Base-by-base conservation (phyloP, 148 eudicot genomes). In the Chenopodium berlandieri region DNA sequence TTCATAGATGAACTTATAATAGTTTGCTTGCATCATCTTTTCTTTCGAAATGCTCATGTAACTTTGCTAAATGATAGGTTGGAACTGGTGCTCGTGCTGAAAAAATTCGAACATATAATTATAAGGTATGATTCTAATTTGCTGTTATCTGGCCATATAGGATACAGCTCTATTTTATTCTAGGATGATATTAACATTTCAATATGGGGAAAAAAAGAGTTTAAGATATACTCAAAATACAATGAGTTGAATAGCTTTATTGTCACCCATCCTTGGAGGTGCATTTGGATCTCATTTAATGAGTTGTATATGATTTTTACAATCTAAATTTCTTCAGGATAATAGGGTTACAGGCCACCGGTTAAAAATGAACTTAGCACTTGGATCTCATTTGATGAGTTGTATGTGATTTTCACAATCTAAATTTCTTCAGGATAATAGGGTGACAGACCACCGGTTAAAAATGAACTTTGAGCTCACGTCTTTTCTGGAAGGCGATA, bases 31-130 rank as follows among this genome's bases (percentile, higher is more conserved):
- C 60, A 40, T 67, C 44, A 23, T 75, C 71, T 34, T 40, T 67
- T 12, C 63, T 31, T 71, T 40, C 19, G 22, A 50, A 48, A 34
- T 73, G 20, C 75, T 85, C 58, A 81, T 75, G 65, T 79, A 73
- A 34, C 48, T 31, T 69, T 84, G n/a, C 32, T 50, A 54, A 81
- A 82, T 94, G 85, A 52, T 90, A 96, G 99, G 94, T 96, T 82
- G 99, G 99, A 77, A 91, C 98, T 58, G 99, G 99, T 83, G 89
- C 99, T 75, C 98, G 98, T 77, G 76, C 99, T 10, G 99, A 96
- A 79, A 96, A 96, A 90, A 96, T 96, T 73, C 91, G 99, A 80
- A 94, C 99, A 30, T 96, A 94, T 86, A 96, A 94, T 84, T 96
- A 81, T 85, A 96, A 94, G 98, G 99, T 96, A 82, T 27, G 74